A percentile compares a stretch with the other conserved stretches of the same genome.
Evolutionary conservation across 345 rosid species (phyloP).

Genomic region (Noccaea caerulescens): DNA sequence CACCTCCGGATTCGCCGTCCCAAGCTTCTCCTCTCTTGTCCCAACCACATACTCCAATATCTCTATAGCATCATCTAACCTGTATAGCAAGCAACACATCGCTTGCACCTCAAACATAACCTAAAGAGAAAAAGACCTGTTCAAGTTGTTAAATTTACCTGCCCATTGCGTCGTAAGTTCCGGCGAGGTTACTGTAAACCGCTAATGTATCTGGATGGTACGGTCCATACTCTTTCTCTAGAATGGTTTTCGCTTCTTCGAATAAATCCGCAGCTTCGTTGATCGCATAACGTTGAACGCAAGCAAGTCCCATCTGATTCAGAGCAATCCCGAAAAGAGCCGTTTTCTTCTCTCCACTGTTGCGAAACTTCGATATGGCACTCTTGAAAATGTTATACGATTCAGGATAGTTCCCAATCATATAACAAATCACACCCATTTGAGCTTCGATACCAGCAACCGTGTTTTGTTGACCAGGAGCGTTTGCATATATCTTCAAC

Average conservation of each 20-base stretch:
- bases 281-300: conserved; percentile 70
- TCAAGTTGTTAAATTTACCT: conserved; percentile 50
- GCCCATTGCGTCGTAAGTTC: conserved; percentile 98
- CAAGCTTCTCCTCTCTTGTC: conserved; percentile 95
- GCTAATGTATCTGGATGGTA: conserved; percentile 90
- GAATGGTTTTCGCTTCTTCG: conserved; percentile 80
- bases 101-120: background rate
- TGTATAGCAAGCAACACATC: conserved; percentile 40
- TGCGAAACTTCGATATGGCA: conserved; percentile 69
- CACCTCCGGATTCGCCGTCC: conserved; percentile 94
- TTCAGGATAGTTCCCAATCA: conserved; percentile 77
- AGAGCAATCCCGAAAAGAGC: conserved; percentile 78
- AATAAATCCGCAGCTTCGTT: conserved; percentile 89
- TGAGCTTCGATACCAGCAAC: conserved; percentile 91
- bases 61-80: conserved; percentile 91
- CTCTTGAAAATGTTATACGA: conserved; percentile 70
- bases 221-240: conserved; percentile 91
- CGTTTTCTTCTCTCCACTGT: conserved; percentile 77
- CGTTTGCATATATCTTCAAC: conserved; percentile 56
- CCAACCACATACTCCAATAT: conserved; percentile 81
- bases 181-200: conserved; percentile 92
- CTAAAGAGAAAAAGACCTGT: background rate
- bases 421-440: conserved; percentile 87
- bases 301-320: conserved; percentile 93
- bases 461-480: conserved; percentile 76